Evolutionary conservation across 2,329 filamentous ascomycete species (phyloP).

Genomic region (Ophiosphaerella narmari): DNA sequence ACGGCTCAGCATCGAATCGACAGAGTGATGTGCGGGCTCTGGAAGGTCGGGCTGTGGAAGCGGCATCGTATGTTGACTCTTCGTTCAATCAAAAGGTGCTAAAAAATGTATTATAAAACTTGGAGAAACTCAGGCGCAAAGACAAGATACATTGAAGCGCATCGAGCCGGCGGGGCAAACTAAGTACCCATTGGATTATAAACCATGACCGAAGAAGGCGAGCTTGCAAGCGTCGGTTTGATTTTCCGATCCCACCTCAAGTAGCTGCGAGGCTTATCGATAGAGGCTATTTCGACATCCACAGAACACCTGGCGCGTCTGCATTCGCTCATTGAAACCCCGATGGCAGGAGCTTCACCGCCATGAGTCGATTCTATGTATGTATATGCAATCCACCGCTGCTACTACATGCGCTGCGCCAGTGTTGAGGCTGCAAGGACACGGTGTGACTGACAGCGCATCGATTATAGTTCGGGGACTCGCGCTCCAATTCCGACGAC

Average conservation of each 20-base stretch:
- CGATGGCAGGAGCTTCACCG: constrained; percentile 8
- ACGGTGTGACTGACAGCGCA: background rate
- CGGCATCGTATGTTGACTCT: constrained; percentile 31
- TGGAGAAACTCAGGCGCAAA: background rate
- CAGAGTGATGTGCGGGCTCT: constrained; percentile 60
- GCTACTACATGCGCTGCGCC: background rate
- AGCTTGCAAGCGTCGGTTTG: constrained; percentile 14
- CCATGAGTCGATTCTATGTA: constrained; percentile 58
- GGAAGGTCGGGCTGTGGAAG: constrained; percentile 56
- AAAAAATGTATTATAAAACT: background rate
- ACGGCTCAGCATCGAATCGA: constrained; percentile 72
- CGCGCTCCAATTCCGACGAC: constrained; percentile 33
- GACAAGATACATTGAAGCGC: constrained; percentile 8
- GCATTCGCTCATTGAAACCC: constrained; percentile 2
- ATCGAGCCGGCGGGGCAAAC: constrained; percentile 11
- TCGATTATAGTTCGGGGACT: constrained; percentile 17
- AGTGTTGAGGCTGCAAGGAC: background rate
- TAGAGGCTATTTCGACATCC: constrained; percentile 20
- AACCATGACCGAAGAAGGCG: constrained; percentile 21
- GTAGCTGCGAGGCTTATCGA: constrained; percentile 25
- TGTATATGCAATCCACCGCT: constrained; percentile 6
- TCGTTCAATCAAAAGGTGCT: background rate
- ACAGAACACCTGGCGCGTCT: constrained; percentile 12
- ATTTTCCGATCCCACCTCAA: constrained; percentile 19
- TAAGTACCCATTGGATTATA: constrained; percentile 16